Evolutionary conservation across 2,329 filamentous ascomycete genomes (phyloP).

Genomic region (Venturia nashicola): DNA sequence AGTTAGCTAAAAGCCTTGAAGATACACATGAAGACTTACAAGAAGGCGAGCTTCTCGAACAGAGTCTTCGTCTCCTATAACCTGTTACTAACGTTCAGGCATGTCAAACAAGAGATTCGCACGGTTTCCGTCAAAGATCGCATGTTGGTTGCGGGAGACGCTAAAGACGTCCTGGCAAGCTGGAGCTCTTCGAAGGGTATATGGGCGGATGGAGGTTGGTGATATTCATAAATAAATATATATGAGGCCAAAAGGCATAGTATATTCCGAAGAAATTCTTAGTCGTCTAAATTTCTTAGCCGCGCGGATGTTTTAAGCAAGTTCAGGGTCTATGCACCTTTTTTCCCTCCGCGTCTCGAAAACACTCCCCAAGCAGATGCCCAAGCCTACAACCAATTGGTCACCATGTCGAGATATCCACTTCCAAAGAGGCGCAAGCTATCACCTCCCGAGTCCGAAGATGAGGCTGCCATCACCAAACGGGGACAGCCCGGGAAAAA

Average conservation of each 20-base stretch:
- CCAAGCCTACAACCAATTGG: not conserved
- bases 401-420: slow-evolving; percentile 21
- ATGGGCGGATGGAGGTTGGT: too few relatives aligned
- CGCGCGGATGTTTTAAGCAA: too few relatives aligned
- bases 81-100: not conserved
- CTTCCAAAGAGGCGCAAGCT: slow-evolving; percentile 25
- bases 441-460: slow-evolving; percentile 20
- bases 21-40: not conserved
- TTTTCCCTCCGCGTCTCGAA: not conserved
- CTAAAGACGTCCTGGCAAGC: too few relatives aligned
- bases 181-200: too few relatives aligned
- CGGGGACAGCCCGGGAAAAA: not conserved
- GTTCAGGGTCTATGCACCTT: slow-evolving; percentile 45
- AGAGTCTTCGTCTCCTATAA: not conserved
- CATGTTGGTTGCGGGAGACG: not conserved
- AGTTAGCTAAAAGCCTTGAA: too few relatives aligned
- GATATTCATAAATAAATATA: too few relatives aligned
- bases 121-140: not conserved
- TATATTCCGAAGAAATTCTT: too few relatives aligned
- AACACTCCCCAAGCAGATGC: not conserved
- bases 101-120: not conserved
- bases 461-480: not conserved
- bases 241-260: too few relatives aligned
- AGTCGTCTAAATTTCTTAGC: too few relatives aligned
- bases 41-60: not conserved